Evolutionary conservation across 225 moss, liverwort and hornwort genomes (phyloP).

Genomic region (Straminergon stramineum): DNA sequence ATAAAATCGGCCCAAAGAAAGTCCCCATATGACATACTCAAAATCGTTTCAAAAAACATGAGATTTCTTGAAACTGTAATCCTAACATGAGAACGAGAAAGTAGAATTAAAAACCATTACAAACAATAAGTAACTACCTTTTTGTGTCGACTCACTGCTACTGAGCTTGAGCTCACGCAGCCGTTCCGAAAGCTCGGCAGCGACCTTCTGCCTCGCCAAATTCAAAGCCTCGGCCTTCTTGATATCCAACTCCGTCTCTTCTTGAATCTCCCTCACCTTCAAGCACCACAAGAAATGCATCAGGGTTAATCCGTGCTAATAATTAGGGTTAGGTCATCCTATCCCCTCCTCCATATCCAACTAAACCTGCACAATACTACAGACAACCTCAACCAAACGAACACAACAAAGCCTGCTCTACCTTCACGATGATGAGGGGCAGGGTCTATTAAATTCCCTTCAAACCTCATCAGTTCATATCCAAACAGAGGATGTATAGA

Average conservation of each 20-base stretch:
- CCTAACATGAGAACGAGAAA: neutral
- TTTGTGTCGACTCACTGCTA: slow-evolving; percentile 19
- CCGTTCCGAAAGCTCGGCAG: slow-evolving; percentile 41
- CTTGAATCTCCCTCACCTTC: slow-evolving; percentile 61
- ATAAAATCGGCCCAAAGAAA: neutral
- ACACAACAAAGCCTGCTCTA: neutral
- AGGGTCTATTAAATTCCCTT: neutral
- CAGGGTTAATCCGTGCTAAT: neutral
- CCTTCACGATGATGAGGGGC: neutral
- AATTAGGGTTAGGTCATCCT: slow-evolving; percentile 10
- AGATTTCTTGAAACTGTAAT: neutral
- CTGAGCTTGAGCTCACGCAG: slow-evolving; percentile 43
- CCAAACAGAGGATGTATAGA: neutral
- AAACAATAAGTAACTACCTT: slow-evolving; percentile 11
- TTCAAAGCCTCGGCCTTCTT: slow-evolving; percentile 14
- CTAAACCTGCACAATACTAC: neutral
- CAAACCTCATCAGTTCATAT: neutral
- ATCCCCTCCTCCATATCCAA: neutral
- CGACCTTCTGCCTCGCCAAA: slow-evolving; percentile 43
- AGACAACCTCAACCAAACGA: neutral
- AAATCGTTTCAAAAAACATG: neutral
- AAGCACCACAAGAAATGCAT: neutral
- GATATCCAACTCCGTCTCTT: slow-evolving; percentile 48
- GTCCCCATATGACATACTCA: neutral
- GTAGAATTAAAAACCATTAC: neutral